Percentiles rank a stretch among this genome's conserved stretches.
Conservation (phyloP, 1,139 yeast genomes). For the Yamadazyma pseudoaaseri region DNA sequence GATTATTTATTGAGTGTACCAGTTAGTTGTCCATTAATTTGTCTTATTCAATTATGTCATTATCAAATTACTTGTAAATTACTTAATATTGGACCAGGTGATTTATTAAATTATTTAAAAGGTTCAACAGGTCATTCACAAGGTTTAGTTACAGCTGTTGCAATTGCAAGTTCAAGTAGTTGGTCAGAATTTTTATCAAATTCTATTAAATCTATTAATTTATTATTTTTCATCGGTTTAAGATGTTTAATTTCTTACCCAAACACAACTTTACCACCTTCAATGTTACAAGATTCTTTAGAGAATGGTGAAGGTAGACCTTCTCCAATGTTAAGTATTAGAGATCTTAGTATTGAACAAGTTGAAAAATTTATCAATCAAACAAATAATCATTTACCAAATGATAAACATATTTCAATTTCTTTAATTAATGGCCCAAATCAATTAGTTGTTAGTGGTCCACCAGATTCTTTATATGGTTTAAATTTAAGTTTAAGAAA, state of each 20-base stretch:
- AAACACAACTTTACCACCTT: slow-evolving; percentile 90
- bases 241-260: slow-evolving; percentile 91
- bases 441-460: slow-evolving; percentile 94
- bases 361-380: slow-evolving; percentile 76
- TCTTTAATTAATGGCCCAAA: slow-evolving; percentile 95
- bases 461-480: slow-evolving; percentile 98
- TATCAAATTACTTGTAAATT: slow-evolving; percentile 84
- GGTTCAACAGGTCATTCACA: slow-evolving; percentile 99
- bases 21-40: slow-evolving; percentile 92
- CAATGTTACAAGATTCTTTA: slow-evolving; percentile 87
- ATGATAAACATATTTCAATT: slow-evolving; percentile 84
- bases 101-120: slow-evolving; percentile 63
- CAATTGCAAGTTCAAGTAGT: slow-evolving; percentile 78
- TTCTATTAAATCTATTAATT: slow-evolving; percentile 75
- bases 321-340: slow-evolving; percentile 93
- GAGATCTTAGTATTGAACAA: slow-evolving; percentile 79
- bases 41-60: slow-evolving; percentile 92
- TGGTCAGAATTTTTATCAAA: slow-evolving; percentile 81
- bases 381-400: slow-evolving; percentile 92
- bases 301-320: slow-evolving; percentile 97
- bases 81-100: slow-evolving; percentile 87
- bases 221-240: slow-evolving; percentile 90
- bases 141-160: slow-evolving; percentile 92
- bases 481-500: slow-evolving; percentile 87
- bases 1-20: slow-evolving; percentile 91